Evolutionary conservation across 192 early-diverging fungal genomes (phyloP), one percentile per base, ranked within the genome.

Genomic region (Dimargaris cristalligena): DNA sequence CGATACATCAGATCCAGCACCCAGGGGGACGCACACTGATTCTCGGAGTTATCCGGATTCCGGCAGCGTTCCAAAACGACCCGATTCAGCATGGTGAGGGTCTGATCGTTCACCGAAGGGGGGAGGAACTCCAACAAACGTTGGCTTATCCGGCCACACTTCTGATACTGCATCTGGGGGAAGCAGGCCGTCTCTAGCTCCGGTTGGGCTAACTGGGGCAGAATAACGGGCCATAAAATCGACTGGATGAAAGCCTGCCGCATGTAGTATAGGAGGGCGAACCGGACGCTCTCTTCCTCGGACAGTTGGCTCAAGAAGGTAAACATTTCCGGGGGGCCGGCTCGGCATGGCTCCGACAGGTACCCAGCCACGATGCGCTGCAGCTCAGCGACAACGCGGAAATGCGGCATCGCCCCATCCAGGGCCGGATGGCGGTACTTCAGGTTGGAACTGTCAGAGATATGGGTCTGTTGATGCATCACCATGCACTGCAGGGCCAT

Each of bases 1-100:
- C 82, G 84, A 60, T 85, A 89, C 34, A 86, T 78, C n/a, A 82
- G 79, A 59, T 89, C 86, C 13, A 86, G 67, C 1, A 82, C 78
- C 60, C 81, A 75, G 23, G 86, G 86, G 28, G 86, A 84, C 31
- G 83, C 79, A 46, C 85, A 87, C 1, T 68, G 76, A 52, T 80
- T 68, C 58, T 57, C 71, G 46, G 79, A 81, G 60, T 79, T 74
- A 59, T 75, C 70, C 34, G 82, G 79, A 30, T 76, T 78, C 32
- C 62, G 65, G 50, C 80, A 76, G 57, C 76, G 77, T 56, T 80
- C 82, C 55, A 87, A 68, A 79, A 81, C 81, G 79, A 81, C 81
- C 61, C 82, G 84, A 66, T 83, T 80, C 45, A 89, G 78, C 29
- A 85, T 63, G 62, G 82, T 75, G 44, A 80, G 55, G 34, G 86